Evolutionary conservation across 208 protist genomes (phyloP), one percentile per base, ranked within the genome.

Genomic region (Crithidia expoeki): DNA sequence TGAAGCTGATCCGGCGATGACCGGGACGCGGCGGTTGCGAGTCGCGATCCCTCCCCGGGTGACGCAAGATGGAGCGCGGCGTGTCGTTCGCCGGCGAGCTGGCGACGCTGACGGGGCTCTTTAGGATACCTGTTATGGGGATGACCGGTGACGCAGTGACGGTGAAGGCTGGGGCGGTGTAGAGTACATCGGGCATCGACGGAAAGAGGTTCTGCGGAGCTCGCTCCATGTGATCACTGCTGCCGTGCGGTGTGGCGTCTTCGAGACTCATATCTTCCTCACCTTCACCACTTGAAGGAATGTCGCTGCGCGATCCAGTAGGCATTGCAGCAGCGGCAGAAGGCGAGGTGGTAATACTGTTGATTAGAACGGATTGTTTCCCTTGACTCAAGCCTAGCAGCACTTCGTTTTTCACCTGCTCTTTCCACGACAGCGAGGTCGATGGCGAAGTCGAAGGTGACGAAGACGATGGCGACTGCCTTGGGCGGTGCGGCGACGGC

Each of bases 61-160:
- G 76, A 40, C 76, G 68, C 25, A 79, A 57, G 47, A 81, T 83
- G 42, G 72, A 77, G 28, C 76, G 68, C n/a, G 79, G 79, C 2
- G 79, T 80, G 51, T 84, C 67, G 23, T 65, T 60, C 5, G 56
- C 74, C 25, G 56, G 55, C 40, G 69, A 73, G 63, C 68, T 74
- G 19, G 56, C 62, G 17, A 65, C 38, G 44, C 79, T 84, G 21
- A 50, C 64, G 4, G 76, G 68, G 38, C 70, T 80, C 6, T 17
- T 34, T 14, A 68, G 62, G 6, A 56, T 25, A n/a, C 25, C 14
- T 1, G 62, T 33, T 10, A 60, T 27, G 16, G 50, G 49, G 16
- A 56, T 38, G 28, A 57, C 55, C 0, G 64, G 60, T 2, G 51
- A 25, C 46, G 65, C n/a, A n/a, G 46, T 42, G 14, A 27, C 33